These are phyloP conservation scores for Pleurozium schreberi DNA, from an alignment of 225 moss, liverwort and hornwort genomes.

Conservation along the genomic window DNA sequence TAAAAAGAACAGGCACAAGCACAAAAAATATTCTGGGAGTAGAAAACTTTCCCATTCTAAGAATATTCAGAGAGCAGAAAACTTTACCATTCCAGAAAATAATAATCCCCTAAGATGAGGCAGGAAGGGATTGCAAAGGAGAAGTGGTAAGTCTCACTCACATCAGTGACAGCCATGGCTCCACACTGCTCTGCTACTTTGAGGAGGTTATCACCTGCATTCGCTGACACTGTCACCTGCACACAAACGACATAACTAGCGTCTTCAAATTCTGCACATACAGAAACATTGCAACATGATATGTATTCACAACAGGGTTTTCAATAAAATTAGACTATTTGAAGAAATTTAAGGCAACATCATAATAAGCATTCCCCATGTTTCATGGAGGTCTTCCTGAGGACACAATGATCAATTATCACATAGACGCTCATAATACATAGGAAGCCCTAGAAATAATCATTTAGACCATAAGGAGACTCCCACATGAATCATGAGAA, in stretches of 20 bases:
- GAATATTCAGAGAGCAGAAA: not conserved
- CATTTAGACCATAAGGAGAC: not conserved
- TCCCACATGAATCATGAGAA: not conserved
- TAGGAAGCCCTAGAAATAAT: not conserved
- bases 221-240: constrained; percentile 58
- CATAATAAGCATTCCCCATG: not conserved
- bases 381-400: not conserved
- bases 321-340: not conserved
- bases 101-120: not conserved
- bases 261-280: not conserved
- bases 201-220: constrained; percentile 79
- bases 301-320: not conserved
- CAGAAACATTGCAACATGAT: not conserved
- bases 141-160: constrained; percentile 15
- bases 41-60: not conserved
- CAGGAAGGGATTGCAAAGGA: not conserved
- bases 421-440: not conserved
- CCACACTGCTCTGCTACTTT: constrained; percentile 79
- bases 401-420: not conserved
- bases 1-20: not conserved
- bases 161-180: constrained; percentile 50
- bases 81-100: not conserved
- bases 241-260: not conserved
- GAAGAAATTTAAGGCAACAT: not conserved
- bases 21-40: not conserved